These are phyloP conservation scores for Jacaranda copaia DNA, from an alignment of 257 asterid species.

Conservation along the genomic window DNA sequence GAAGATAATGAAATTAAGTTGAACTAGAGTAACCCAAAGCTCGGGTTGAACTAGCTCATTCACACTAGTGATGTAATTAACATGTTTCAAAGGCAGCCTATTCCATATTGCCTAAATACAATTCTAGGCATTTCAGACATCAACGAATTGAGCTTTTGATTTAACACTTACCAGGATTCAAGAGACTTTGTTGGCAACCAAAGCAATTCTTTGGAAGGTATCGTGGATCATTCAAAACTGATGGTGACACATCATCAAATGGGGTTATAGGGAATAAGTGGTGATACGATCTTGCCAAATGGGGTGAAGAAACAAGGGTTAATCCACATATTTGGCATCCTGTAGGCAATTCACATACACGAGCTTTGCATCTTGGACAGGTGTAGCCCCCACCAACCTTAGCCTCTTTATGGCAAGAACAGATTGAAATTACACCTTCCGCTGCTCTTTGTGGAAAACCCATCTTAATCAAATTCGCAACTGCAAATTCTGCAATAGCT, in stretches of 20 bases:
- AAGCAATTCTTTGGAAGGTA: constrained; percentile 64
- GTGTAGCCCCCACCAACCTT: constrained; percentile 96
- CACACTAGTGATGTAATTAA: background rate
- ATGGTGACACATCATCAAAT: constrained; percentile 77
- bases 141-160: background rate
- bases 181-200: constrained; percentile 89
- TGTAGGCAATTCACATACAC: constrained; percentile 90
- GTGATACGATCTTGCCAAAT: constrained; percentile 96
- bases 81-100: background rate
- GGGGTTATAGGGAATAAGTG: constrained; percentile 95
- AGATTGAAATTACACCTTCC: constrained; percentile 87
- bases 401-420: constrained; percentile 95
- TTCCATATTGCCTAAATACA: background rate
- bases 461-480: constrained; percentile 93
- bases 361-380: constrained; percentile 98
- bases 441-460: constrained; percentile 99
- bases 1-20: background rate
- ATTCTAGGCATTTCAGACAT: background rate
- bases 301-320: constrained; percentile 97
- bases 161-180: constrained; percentile 65
- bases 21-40: constrained; percentile 3
- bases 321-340: constrained; percentile 90
- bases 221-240: constrained; percentile 51
- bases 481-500: constrained; percentile 96
- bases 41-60: background rate